Evolutionary conservation across 768 basidiomycete genomes (phyloP), one percentile per base, ranked within the genome.

Genomic region (Lenzites betulinus): DNA sequence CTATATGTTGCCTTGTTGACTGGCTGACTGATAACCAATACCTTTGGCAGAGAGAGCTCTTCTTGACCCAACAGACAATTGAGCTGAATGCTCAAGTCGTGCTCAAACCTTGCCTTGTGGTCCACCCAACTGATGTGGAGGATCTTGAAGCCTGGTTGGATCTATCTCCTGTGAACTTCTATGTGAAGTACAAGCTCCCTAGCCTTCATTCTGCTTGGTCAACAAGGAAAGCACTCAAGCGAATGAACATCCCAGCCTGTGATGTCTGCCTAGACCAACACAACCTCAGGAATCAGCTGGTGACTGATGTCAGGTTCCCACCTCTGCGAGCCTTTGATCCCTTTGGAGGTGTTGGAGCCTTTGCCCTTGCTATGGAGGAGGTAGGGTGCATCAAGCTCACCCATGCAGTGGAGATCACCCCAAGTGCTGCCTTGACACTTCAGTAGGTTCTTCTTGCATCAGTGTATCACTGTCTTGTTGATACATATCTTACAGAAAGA

Each of bases 331-430:
- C 73, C 9, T 71, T 81, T 12, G 78, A 79, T 66, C 76, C 78
- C 1, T 82, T 82, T 52, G 75, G 69, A 3, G 81, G 81, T 2
- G 69, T 70, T 0, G 89, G 89, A 6, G 84, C 88, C 3, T 88
- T 92, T 67, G 81, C 81, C 51, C 70, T 80, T 20, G 88, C 82
- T 0, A 71, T 91, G 72, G 79, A 80, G 16, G 75, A 82, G 39
- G 76, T 79, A 2, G 84, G 77, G 4, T 84, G 81, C 52, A 63
- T 89, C 51, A 78, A 82, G 60, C 67, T 89, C 4, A 85, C 84
- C 0, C 84, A 89, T 74, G 82, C 85, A 0, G 73, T 92, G 44
- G 92, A 93, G 64, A 85, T 90, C 22, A 77, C 83, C n/a, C 89
- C 90, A 0, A 89, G 87, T 69, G 89, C 92, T 8, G 86, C 88